A percentile compares a stretch with the other conserved stretches of the same genome.
Conservation (phyloP, 208 protist species). For the Histomonas meleagridis region DNA sequence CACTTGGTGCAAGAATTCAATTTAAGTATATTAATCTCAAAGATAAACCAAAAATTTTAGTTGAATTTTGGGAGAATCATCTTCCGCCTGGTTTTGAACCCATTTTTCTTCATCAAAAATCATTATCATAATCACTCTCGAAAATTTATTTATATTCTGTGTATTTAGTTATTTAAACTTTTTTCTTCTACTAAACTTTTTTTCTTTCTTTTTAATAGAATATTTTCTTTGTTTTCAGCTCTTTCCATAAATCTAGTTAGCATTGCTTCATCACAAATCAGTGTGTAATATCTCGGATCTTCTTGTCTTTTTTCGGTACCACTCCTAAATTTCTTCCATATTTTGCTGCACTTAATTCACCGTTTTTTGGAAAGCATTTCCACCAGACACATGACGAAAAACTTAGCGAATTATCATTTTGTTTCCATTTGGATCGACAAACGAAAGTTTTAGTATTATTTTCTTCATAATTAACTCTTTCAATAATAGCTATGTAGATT, state of each 20-base stretch:
- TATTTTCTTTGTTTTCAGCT: not conserved
- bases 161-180: too few relatives aligned
- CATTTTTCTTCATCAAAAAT: too few relatives aligned
- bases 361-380: not conserved
- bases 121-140: too few relatives aligned
- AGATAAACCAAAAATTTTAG: too few relatives aligned
- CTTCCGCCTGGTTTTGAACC: too few relatives aligned
- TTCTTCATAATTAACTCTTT: not conserved
- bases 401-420: not conserved
- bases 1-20: too few relatives aligned
- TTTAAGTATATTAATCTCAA: too few relatives aligned
- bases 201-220: not conserved
- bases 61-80: too few relatives aligned
- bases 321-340: constrained; percentile 11
- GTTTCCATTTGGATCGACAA: not conserved
- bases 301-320: not conserved
- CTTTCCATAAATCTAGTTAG: not conserved
- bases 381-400: not conserved
- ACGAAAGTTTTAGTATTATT: not conserved
- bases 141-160: too few relatives aligned
- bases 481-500: not conserved
- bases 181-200: not conserved
- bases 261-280: not conserved
- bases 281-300: not conserved
- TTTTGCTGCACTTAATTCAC: constrained; percentile 18